Conservation (phyloP, 2,329 filamentous ascomycete genomes). For the Fusarium austroafricanum region DNA sequence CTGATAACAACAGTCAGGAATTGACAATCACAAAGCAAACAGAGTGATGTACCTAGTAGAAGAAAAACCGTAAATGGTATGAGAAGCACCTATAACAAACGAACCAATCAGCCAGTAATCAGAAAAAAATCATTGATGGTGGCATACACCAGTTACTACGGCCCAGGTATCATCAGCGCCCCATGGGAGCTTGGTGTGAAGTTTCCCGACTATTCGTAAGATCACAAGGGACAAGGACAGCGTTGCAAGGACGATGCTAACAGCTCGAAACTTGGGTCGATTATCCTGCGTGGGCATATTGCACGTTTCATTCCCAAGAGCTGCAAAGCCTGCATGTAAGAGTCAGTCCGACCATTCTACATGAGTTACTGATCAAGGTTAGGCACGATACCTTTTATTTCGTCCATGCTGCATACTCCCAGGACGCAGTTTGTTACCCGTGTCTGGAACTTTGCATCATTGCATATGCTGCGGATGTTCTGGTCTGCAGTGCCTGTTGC, state of each 20-base stretch:
- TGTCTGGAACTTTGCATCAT: background rate
- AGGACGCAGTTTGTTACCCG: background rate
- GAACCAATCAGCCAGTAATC: background rate
- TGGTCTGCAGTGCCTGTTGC: too few species aligned
- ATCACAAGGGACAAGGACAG: rapidly evolving
- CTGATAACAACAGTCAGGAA: background rate
- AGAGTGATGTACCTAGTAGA: background rate
- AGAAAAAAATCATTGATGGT: too few species aligned
- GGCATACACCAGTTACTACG: background rate
- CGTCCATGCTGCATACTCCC: background rate
- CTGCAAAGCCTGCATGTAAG: too few species aligned
- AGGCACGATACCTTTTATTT: too few species aligned
- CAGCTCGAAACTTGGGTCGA: background rate
- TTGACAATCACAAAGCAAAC: too few species aligned
- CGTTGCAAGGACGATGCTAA: background rate
- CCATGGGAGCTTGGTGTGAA: background rate
- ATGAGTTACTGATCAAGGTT: too few species aligned
- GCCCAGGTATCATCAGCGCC: constrained; percentile 3
- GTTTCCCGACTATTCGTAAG: background rate
- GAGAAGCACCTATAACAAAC: rapidly evolving
- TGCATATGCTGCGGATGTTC: too few species aligned
- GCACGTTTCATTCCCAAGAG: background rate
- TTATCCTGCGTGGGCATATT: background rate
- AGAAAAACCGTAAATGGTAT: background rate
- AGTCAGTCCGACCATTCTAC: too few species aligned